These are phyloP conservation scores for Aquilaria yunnanensis DNA, from an alignment of 345 rosid species.

Conservation along the genomic window DNA sequence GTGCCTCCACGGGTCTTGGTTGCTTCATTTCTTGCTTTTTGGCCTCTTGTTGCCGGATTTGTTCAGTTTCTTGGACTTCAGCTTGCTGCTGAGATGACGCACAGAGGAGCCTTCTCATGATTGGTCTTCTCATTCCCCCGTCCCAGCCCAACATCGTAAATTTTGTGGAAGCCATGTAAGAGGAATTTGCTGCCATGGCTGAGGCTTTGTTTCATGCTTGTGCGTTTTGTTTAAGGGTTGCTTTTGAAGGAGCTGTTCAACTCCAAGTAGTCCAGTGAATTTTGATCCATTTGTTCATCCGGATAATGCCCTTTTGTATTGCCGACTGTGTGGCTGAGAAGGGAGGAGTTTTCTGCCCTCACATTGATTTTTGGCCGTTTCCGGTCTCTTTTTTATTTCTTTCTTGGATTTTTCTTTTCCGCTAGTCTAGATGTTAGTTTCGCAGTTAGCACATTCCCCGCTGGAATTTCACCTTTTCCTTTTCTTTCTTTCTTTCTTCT, in stretches of 20 bases:
- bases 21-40: constrained; percentile 31
- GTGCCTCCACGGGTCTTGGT: constrained; percentile 79
- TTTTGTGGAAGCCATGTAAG: constrained; percentile 43
- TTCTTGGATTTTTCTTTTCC: too few relatives aligned
- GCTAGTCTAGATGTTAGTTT: too few relatives aligned
- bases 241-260: background rate
- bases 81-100: constrained; percentile 46
- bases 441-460: too few relatives aligned
- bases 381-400: too few relatives aligned
- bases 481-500: too few relatives aligned
- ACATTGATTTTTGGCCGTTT: background rate
- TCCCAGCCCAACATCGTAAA: constrained; percentile 35
- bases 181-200: constrained; percentile 42
- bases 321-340: constrained; percentile 6
- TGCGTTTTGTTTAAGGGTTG: background rate
- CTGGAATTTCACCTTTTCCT: too few relatives aligned
- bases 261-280: background rate
- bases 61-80: constrained; percentile 27
- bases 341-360: background rate
- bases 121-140: constrained; percentile 14
- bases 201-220: background rate
- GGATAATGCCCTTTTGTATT: constrained; percentile 26
- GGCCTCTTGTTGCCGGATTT: constrained; percentile 14
- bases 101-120: constrained; percentile 12
- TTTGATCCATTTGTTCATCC: constrained; percentile 14